Evolutionary conservation across 768 basidiomycete genomes (phyloP).

Genomic region (Mycena polygramma): DNA sequence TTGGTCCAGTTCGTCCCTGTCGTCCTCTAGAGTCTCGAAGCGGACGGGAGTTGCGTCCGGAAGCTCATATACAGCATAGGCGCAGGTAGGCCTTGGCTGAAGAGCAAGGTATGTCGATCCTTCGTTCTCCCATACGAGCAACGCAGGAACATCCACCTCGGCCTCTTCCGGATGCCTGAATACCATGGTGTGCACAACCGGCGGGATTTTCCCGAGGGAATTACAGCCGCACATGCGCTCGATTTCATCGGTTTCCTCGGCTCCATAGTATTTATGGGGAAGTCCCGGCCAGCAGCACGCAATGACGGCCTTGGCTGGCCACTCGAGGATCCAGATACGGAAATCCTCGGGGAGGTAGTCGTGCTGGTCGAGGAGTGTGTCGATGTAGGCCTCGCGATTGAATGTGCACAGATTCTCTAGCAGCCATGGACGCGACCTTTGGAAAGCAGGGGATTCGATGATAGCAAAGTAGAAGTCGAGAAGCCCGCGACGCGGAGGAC

Average conservation of each 20-base stretch:
- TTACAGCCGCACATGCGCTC: not conserved
- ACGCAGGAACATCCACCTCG: no score
- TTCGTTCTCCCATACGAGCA: no score
- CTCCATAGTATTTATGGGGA: not conserved
- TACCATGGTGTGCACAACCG: not conserved
- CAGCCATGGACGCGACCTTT: conserved; percentile 34
- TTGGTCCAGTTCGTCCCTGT: no score
- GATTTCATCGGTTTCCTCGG: not conserved
- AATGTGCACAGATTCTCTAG: conserved; percentile 26
- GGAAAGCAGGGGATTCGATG: conserved; percentile 34
- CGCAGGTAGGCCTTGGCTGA: no score
- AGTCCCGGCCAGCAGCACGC: conserved; percentile 41
- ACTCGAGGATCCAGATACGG: conserved; percentile 42
- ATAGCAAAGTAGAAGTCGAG: conserved; percentile 38
- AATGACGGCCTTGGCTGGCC: conserved; percentile 42
- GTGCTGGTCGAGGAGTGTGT: conserved; percentile 28
- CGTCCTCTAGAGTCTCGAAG: no score
- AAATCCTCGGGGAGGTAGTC: conserved; percentile 39
- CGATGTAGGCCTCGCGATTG: conserved; percentile 37
- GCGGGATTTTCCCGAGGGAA: not conserved
- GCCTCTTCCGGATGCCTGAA: no score
- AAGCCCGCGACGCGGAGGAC: conserved; percentile 37
- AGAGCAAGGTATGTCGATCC: no score
- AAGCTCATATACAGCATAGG: no score
- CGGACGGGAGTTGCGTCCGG: no score